Evolutionary conservation across 129 eudicot species (phyloP).

Genomic region (Kitagawia praeruptora): DNA sequence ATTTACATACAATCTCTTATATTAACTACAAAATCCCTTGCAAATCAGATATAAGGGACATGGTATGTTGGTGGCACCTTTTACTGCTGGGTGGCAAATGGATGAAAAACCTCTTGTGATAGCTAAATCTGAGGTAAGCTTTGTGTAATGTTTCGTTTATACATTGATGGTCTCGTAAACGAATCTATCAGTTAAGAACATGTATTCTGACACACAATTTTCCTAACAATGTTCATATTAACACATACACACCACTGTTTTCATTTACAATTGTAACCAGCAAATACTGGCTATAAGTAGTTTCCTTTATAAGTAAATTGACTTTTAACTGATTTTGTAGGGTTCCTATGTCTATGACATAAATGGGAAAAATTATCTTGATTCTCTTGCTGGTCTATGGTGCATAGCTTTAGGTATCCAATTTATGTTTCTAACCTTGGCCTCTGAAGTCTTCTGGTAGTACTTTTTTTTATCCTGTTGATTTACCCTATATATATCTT

Average conservation of each 20-base stretch:
- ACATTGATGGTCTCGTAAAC: background rate
- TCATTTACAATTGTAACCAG: background rate
- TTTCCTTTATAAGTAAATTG: background rate
- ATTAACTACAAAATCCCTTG: slow-evolving; percentile 4
- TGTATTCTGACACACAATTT: background rate
- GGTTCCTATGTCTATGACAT: slow-evolving; percentile 79
- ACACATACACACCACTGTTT: background rate
- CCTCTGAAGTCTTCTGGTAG: too few species aligned
- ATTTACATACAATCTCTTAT: background rate
- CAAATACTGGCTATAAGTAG: background rate
- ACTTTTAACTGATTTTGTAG: slow-evolving; percentile 27
- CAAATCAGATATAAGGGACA: slow-evolving; percentile 66
- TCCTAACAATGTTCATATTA: background rate
- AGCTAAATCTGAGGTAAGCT: slow-evolving; percentile 65
- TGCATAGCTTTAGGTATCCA: slow-evolving; percentile 70
- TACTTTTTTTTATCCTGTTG: too few species aligned
- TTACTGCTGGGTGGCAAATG: slow-evolving; percentile 87
- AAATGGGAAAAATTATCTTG: slow-evolving; percentile 82
- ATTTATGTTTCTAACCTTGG: background rate
- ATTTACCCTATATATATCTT: too few species aligned
- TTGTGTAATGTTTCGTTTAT: background rate
- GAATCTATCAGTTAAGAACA: background rate
- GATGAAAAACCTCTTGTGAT: slow-evolving; percentile 62
- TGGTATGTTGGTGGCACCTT: slow-evolving; percentile 93
- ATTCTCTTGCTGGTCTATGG: slow-evolving; percentile 96